phyloP scores from a whole-genome alignment of 345 rosid species.

The Salix koriyanagi region DNA sequence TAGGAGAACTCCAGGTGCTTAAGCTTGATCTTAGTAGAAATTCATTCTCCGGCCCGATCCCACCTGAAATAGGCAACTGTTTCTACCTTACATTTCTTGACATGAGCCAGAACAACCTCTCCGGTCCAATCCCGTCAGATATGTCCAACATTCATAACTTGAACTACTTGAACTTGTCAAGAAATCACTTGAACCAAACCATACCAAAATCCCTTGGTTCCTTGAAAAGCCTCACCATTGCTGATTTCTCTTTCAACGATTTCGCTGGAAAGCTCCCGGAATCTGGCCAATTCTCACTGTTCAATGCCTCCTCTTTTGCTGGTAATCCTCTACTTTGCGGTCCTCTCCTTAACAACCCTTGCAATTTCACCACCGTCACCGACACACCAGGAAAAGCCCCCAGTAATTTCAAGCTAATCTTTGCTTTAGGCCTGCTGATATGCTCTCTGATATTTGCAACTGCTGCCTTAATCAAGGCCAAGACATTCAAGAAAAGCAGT shows the following conservation, averaged over 20 bases:
- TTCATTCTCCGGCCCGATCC: constrained; percentile 39
- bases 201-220: constrained; percentile 60
- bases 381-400: constrained; percentile 33
- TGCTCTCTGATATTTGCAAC: constrained; percentile 65
- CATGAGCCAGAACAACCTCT: constrained; percentile 66
- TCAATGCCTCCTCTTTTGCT: constrained; percentile 73
- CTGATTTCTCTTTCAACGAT: constrained; percentile 84
- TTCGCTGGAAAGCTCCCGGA: constrained; percentile 75
- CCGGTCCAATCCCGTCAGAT: constrained; percentile 65
- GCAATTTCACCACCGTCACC: constrained; percentile 42
- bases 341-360: constrained; percentile 50
- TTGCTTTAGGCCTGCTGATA: constrained; percentile 62
- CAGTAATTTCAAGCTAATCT: constrained; percentile 54
- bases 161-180: constrained; percentile 76
- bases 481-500: constrained; percentile 25
- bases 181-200: constrained; percentile 59
- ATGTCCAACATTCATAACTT: constrained; percentile 49
- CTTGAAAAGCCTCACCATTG: constrained; percentile 75
- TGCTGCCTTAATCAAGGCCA: constrained; percentile 61
- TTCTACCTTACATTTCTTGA: constrained; percentile 38
- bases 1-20: constrained; percentile 27
- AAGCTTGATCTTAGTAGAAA: constrained; percentile 27
- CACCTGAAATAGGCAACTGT: constrained; percentile 51
- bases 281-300: constrained; percentile 66
- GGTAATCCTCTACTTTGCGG: constrained; percentile 92